Conservation (phyloP, 2,329 filamentous ascomycete genomes). For the Colletotrichum melonis region DNA sequence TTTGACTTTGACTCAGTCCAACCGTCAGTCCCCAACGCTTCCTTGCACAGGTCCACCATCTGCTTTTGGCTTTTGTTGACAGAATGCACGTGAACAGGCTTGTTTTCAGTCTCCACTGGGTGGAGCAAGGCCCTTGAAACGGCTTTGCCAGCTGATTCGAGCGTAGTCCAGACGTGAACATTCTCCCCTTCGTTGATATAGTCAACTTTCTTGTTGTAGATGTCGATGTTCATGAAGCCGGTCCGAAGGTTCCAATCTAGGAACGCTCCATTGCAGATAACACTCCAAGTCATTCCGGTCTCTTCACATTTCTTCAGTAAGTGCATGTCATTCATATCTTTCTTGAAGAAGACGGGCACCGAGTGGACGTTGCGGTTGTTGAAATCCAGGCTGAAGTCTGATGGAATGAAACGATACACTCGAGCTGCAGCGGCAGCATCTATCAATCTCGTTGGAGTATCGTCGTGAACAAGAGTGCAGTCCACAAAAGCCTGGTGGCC, state of each 20-base stretch:
- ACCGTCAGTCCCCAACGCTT: slow-evolving; percentile 30
- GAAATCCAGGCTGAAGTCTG: slow-evolving; percentile 62
- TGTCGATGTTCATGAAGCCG: slow-evolving; percentile 39
- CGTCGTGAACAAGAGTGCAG: slow-evolving; percentile 43
- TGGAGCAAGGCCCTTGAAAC: slow-evolving; percentile 40
- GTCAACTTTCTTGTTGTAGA: slow-evolving; percentile 37
- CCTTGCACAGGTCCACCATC: slow-evolving; percentile 37
- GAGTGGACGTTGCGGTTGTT: slow-evolving; percentile 32
- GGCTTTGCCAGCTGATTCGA: slow-evolving; percentile 40
- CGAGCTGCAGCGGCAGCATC: slow-evolving; percentile 69
- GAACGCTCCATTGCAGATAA: slow-evolving; percentile 43
- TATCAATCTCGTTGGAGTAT: slow-evolving; percentile 57
- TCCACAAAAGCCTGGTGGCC: slow-evolving; percentile 67
- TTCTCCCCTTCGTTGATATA: slow-evolving; percentile 41
- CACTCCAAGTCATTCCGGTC: slow-evolving; percentile 41
- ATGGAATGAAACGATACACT: slow-evolving; percentile 71
- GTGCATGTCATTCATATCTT: slow-evolving; percentile 29
- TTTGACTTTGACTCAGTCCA: slow-evolving; percentile 36
- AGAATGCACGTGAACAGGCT: slow-evolving; percentile 38
- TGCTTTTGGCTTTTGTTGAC: slow-evolving; percentile 38
- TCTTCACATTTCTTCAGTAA: slow-evolving; percentile 14
- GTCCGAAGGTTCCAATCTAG: slow-evolving; percentile 41
- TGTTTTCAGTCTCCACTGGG: slow-evolving; percentile 43
- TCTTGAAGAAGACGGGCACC: slow-evolving; percentile 38
- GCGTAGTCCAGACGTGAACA: slow-evolving; percentile 38